Base-by-base conservation (phyloP, 768 basidiomycete genomes). In the Sutorius australiensis region DNA sequence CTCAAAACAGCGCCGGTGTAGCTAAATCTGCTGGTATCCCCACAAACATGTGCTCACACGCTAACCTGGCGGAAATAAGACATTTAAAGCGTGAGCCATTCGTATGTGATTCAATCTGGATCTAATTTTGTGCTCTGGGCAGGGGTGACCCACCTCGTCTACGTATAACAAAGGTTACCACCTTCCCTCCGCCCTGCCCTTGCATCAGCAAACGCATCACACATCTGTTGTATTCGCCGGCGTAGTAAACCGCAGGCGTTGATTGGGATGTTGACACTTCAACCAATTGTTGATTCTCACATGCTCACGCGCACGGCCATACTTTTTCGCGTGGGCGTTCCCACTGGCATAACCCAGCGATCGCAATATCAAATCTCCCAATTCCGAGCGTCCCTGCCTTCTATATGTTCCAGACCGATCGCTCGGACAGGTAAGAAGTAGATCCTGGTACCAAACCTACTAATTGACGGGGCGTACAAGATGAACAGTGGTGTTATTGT, bases 361-460 rank as follows among this genome's bases (percentile, higher is more conserved):
- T 57, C 54, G 48, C 51, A 44, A 46, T 56, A 58, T 54, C 49
- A 56, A 61, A 59, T 55, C 51, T 55, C 56, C 48, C 54, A 50
- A 46, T 54, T 58, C 46, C 38, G 49, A 54, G 27, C 16, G 38
- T 53, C 36, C 44, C 51, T 57, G 38, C 38, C 53, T 46, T 50
- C 43, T 57, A 51, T 46, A 51, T 51, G 50, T 37, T 46, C 40
- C 51, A 53, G 31, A 32, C 11, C 32, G 36, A 52, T 46, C 36
- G 28, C 51, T 54, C 32, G 27, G 38, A 51, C 40, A 41, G 27
- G 46, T 16, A 31, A 48, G 40, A 38, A 49, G 41, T 45, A 46
- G 32, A 37, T 21, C 30, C 45, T 48, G 36, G 19, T 44, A 31
- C 44, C 48, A 33, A 46, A 56, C 41, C 44, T 53, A 10, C 19